These are phyloP conservation scores for Podospora comata DNA, from an alignment of 495 filamentous ascomycete species.

Conservation along the genomic window DNA sequence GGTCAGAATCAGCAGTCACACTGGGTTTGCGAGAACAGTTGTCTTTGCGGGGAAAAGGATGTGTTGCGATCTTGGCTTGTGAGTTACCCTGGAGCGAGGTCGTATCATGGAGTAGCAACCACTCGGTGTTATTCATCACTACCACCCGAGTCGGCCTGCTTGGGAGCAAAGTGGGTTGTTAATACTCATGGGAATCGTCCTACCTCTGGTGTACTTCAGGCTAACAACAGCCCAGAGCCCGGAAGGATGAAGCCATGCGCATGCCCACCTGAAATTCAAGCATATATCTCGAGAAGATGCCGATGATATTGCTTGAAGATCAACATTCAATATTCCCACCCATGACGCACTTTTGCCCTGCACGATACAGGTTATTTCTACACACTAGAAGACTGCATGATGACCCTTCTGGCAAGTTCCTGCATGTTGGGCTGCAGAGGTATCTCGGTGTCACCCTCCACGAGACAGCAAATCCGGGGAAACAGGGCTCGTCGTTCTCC, in stretches of 20 bases:
- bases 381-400: not conserved
- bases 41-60: not conserved
- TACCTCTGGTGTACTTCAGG: not conserved
- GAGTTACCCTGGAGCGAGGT: not conserved
- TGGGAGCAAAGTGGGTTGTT: not conserved
- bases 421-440: not conserved
- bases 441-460: not conserved
- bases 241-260: not conserved
- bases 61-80: not conserved
- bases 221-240: not conserved
- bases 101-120: not conserved
- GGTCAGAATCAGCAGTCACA: not conserved
- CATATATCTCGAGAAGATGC: not conserved
- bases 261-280: not conserved
- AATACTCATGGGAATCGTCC: not conserved
- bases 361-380: not conserved
- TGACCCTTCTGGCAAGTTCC: not conserved
- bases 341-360: not conserved
- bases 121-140: not conserved
- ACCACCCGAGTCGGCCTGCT: not conserved
- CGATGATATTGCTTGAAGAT: not conserved
- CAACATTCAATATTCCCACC: not conserved
- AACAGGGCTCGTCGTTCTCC: not conserved
- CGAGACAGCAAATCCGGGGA: not conserved
- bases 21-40: not conserved